Evolutionary conservation across 2,329 filamentous ascomycete species (phyloP).

Genomic region (Neurospora crassa): DNA sequence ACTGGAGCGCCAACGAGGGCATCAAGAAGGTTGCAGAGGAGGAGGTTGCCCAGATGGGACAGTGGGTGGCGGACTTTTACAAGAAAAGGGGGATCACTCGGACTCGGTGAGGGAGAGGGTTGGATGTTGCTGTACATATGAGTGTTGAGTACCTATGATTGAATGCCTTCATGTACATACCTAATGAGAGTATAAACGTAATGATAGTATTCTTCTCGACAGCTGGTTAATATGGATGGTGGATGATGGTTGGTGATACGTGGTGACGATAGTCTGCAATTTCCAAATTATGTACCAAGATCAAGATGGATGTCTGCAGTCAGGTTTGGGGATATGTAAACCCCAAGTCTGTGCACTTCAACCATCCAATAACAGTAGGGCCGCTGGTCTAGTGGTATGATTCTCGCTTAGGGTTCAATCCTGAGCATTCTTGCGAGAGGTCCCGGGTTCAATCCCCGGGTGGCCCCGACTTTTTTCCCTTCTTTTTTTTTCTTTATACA

Average conservation of each 20-base stretch:
- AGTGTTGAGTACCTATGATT: neutral
- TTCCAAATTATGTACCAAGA: too few relatives aligned
- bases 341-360: neutral
- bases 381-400: constrained; percentile 48
- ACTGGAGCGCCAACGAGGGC: constrained; percentile 41
- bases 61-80: constrained; percentile 45
- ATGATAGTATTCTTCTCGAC: neutral
- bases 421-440: constrained; percentile 25
- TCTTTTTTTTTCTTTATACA: too few relatives aligned
- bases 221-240: too few relatives aligned
- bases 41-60: constrained; percentile 40
- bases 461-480: constrained; percentile 9
- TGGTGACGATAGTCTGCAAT: too few relatives aligned
- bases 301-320: too few relatives aligned
- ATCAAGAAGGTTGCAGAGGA: constrained; percentile 39
- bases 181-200: neutral
- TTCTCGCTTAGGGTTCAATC: constrained; percentile 42
- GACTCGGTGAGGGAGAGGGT: neutral
- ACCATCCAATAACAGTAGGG: neutral
- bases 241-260: too few relatives aligned
- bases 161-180: neutral
- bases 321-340: neutral
- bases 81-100: constrained; percentile 16
- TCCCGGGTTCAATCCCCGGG: constrained; percentile 33
- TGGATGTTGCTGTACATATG: neutral